phyloP scores from a whole-genome alignment of 2,329 filamentous ascomycete genomes.

The Emmonsia crescens region DNA sequence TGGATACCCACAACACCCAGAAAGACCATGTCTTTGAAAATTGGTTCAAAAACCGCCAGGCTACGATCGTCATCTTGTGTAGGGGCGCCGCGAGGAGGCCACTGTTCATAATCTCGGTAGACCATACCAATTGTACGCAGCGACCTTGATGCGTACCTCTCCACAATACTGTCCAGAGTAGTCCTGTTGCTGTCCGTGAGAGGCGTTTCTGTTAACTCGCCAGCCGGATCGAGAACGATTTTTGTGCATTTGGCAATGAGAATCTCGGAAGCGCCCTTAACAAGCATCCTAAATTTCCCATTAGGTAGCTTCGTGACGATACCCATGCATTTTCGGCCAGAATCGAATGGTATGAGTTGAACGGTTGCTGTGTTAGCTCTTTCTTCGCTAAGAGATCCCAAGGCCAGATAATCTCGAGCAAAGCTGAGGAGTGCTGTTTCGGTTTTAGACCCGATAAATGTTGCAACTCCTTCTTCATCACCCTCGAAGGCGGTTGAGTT shows the following conservation, averaged over 20 bases:
- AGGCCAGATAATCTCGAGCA: slow-evolving; percentile 53
- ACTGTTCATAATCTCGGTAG: slow-evolving; percentile 60
- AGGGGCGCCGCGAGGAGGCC: slow-evolving; percentile 50
- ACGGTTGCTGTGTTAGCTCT: slow-evolving; percentile 50
- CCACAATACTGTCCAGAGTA: slow-evolving; percentile 25
- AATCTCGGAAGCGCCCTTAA: slow-evolving; percentile 41
- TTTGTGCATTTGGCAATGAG: slow-evolving; percentile 31
- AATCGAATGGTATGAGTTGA: slow-evolving; percentile 67
- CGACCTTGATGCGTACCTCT: slow-evolving; percentile 43
- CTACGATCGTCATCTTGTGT: slow-evolving; percentile 50
- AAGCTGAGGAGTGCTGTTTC: slow-evolving; percentile 65
- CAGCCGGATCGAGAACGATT: slow-evolving; percentile 20
- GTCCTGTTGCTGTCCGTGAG: slow-evolving; percentile 21
- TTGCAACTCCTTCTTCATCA: slow-evolving; percentile 46
- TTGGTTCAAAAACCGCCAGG: slow-evolving; percentile 53
- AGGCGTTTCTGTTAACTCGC: slow-evolving; percentile 15
- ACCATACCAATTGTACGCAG: slow-evolving; percentile 65
- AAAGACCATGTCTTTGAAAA: slow-evolving; percentile 64
- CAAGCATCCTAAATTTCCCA: slow-evolving; percentile 34
- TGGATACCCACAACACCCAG: slow-evolving; percentile 63
- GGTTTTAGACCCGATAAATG: slow-evolving; percentile 66
- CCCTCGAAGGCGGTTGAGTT: slow-evolving; percentile 62
- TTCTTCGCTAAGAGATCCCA: slow-evolving; percentile 54
- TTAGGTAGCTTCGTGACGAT: slow-evolving; percentile 33
- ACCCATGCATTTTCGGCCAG: slow-evolving; percentile 57